phyloP scores from a whole-genome alignment of 208 protist species.

The Crithidia mellificae region DNA sequence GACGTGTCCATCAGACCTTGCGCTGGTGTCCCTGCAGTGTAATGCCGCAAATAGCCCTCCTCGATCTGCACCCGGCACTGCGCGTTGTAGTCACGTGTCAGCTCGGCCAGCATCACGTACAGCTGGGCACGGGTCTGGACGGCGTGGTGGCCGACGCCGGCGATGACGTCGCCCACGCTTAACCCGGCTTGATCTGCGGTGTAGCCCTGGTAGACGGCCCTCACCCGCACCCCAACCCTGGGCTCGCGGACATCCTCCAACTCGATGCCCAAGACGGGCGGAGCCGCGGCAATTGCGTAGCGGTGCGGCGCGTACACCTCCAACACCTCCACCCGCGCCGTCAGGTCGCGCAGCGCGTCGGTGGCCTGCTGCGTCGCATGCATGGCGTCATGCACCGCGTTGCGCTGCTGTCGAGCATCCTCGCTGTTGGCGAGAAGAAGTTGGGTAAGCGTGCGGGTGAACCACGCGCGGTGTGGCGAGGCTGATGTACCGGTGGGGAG shows the following conservation, averaged over 20 bases:
- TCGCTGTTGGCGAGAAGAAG: background rate
- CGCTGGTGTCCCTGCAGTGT: background rate
- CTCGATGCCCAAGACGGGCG: constrained; percentile 63
- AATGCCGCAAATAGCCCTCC: constrained; percentile 26
- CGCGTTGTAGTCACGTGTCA: constrained; percentile 45
- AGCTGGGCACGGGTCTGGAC: constrained; percentile 54
- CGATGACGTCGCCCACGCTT: constrained; percentile 49
- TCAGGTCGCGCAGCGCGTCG: constrained; percentile 25
- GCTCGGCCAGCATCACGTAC: constrained; percentile 53
- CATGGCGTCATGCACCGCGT: background rate
- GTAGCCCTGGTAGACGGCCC: constrained; percentile 52
- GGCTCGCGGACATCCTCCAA: constrained; percentile 40
- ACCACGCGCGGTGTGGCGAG: background rate
- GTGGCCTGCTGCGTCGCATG: constrained; percentile 1
- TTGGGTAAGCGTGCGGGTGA: background rate
- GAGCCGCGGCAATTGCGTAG: constrained; percentile 44
- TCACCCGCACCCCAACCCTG: constrained; percentile 51
- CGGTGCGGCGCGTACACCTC: constrained; percentile 72
- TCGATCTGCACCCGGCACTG: constrained; percentile 43
- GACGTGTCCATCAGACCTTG: constrained; percentile 4
- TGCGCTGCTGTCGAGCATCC: background rate
- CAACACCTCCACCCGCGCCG: constrained; percentile 51
- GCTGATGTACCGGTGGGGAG: background rate
- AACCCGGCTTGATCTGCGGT: constrained; percentile 49
- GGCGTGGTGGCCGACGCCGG: constrained; percentile 40